A percentile compares a stretch with the other conserved stretches of the same genome.
phyloP scores from a whole-genome alignment of 768 basidiomycete species.

The Pleurotus djamor region DNA sequence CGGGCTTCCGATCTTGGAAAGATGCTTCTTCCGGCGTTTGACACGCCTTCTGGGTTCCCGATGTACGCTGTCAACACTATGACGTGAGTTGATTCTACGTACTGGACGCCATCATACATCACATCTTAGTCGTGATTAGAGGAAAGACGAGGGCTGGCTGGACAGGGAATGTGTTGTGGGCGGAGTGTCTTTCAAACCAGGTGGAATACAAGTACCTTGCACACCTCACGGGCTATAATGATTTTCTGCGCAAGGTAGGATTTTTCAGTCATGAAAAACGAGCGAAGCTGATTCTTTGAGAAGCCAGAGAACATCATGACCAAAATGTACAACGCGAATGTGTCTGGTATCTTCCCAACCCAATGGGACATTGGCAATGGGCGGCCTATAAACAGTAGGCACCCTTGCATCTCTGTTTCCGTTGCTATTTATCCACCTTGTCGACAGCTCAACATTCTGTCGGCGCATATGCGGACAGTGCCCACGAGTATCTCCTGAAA shows the following conservation, averaged over 20 bases:
- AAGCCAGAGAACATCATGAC: constrained; percentile 46
- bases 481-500: constrained; percentile 70
- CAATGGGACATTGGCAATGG: constrained; percentile 47
- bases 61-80: constrained; percentile 63
- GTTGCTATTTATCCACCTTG: neutral
- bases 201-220: constrained; percentile 81
- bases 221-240: constrained; percentile 66
- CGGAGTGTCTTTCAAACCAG: constrained; percentile 54
- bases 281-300: constrained; percentile 12
- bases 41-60: constrained; percentile 69
- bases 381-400: constrained; percentile 40
- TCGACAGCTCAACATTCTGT: constrained; percentile 39
- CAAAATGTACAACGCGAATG: constrained; percentile 44
- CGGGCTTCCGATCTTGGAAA: constrained; percentile 74
- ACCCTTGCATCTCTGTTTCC: neutral
- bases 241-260: constrained; percentile 49
- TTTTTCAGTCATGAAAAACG: neutral
- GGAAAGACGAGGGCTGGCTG: constrained; percentile 28
- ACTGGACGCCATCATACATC: too few species aligned
- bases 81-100: constrained; percentile 30
- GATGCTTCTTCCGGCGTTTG: constrained; percentile 69
- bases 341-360: constrained; percentile 52
- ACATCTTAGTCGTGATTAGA: constrained; percentile 12
- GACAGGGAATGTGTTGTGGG: constrained; percentile 30
- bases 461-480: constrained; percentile 62